phyloP scores from a whole-genome alignment of 306 rosid genomes.

The Canavalia gladiata region DNA sequence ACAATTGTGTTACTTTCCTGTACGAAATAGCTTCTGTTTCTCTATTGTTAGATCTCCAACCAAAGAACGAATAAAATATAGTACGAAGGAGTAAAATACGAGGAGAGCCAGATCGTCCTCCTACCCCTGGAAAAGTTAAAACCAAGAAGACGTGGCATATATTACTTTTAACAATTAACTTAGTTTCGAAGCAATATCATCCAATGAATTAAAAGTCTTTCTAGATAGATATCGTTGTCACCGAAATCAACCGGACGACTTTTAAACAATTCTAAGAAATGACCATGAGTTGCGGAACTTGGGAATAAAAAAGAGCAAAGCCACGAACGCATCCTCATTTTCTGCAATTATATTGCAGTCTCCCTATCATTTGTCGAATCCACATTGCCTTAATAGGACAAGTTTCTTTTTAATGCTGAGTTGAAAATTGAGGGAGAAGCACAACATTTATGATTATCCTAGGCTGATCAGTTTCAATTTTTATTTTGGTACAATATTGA shows the following conservation, averaged over 20 bases:
- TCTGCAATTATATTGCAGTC: constrained; percentile 20
- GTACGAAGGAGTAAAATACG: neutral
- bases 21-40: neutral
- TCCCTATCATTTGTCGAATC: neutral
- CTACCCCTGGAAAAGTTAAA: neutral
- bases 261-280: neutral
- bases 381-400: neutral
- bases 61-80: constrained; percentile 2
- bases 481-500: neutral
- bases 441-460: neutral
- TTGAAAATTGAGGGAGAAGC: constrained; percentile 4
- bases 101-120: neutral
- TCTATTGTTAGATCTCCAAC: neutral
- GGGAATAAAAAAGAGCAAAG: neutral
- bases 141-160: neutral
- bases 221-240: neutral
- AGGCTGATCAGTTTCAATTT: neutral
- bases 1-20: neutral
- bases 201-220: constrained; percentile 17
- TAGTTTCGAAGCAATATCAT: constrained; percentile 25
- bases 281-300: neutral
- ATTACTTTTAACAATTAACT: neutral
- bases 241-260: constrained; percentile 28
- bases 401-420: neutral
- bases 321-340: constrained; percentile 3